Percentiles rank a stretch among this genome's conserved stretches.
Conservation (phyloP, 192 early-diverging fungal genomes). For the Rhizoclosmatium sp. region DNA sequence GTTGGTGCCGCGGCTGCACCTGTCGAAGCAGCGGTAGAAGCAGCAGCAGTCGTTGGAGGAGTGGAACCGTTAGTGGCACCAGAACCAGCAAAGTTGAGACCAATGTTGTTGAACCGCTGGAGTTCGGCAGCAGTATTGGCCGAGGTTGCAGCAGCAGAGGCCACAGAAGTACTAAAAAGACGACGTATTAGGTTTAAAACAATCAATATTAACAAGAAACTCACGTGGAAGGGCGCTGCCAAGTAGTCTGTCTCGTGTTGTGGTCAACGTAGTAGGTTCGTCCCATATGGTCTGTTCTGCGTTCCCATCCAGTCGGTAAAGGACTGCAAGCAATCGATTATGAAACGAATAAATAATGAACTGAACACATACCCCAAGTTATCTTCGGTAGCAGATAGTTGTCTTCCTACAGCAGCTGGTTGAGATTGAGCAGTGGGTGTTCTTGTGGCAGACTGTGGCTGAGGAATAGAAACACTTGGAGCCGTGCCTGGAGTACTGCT, state of each 20-base stretch:
- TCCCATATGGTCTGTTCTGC: conserved; percentile 90
- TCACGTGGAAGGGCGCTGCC: conserved; percentile 70
- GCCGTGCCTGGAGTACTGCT: neutral
- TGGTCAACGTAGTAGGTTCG: conserved; percentile 99
- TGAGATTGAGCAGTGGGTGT: neutral
- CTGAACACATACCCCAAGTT: conserved; percentile 55
- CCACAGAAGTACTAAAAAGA: neutral
- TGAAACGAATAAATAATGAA: conserved; percentile 46
- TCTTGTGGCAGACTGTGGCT: neutral
- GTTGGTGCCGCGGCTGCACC: conserved; percentile 50
- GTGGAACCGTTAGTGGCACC: neutral
- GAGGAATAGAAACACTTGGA: neutral
- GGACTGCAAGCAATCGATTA: conserved; percentile 21
- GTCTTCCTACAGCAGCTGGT: conserved; percentile 28
- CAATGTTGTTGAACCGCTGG: conserved; percentile 80
- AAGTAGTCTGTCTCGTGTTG: conserved; percentile 94
- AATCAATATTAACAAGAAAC: conserved; percentile 15
- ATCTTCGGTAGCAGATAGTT: conserved; percentile 65
- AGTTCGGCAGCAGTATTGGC: conserved; percentile 76
- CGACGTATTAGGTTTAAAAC: neutral
- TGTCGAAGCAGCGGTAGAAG: conserved; percentile 37
- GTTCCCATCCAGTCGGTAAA: conserved; percentile 85
- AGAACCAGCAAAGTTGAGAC: conserved; percentile 53
- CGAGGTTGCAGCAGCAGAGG: neutral
- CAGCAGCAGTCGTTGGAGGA: conserved; percentile 32